Evolutionary conservation across 306 rosid species (phyloP), one percentile per base, ranked within the genome.

Genomic region (Sindora glabra): DNA sequence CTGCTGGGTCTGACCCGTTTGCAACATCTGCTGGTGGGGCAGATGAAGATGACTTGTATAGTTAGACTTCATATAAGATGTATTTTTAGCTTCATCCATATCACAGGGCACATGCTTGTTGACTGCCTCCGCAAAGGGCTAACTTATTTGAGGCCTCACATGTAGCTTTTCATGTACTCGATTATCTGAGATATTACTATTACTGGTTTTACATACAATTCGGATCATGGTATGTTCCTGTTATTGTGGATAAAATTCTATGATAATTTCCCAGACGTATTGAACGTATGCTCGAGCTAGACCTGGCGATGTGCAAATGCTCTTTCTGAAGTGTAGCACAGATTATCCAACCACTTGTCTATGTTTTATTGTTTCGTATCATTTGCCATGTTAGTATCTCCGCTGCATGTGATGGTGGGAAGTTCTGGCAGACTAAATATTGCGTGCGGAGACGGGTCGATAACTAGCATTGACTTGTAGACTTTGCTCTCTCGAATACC

Each of bases 1-100:
- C 78, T n/a, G 5, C 62, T 10, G 83, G 68, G 14, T 64, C 83
- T 38, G 83, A 81, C 27, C 71, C 78, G 22, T 70, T 74, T 32
- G 70, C 70, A 33, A 56, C 86, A 36, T 2, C 78, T 41, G 65
- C 73, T 58, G 76, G 22, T 2, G 86, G 62, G 3, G 85, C 77
- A 5, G 86, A 77, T 36, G 86, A 81, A 39, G 77, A 77, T 72
- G 75, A 77, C 46, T 67, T 77, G 34, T 68, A 58, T 73, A 40
- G 59, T 51, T 77, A 72, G 72, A 33, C 42, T 69, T 55, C 17
- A 4, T 46, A 10, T 24, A 3, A 25, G 33, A 11, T 60, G 48
- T 26, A 24, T 13, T 62, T 38, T 16, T 5, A 4, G 21, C 47
- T 51, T 8, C 21, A n/a, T 19, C 22, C 16, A 6, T 41, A 56